Conservation (phyloP, 306 rosid genomes). For the Delonix regia region DNA sequence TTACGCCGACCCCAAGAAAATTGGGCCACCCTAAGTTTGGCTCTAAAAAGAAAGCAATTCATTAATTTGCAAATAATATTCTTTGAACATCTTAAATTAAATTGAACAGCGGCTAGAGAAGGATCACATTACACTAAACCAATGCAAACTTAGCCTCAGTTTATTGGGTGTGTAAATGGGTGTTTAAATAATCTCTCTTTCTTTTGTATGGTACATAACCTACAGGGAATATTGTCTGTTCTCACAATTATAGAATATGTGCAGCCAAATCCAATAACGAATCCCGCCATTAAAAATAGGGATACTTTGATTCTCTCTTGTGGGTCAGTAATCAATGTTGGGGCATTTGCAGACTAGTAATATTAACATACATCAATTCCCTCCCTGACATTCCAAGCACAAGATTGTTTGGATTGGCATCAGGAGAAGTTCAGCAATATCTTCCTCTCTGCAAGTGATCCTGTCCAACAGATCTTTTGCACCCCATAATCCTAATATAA, state of each 20-base stretch:
- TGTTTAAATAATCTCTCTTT: not conserved
- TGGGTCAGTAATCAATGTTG: slow-evolving; percentile 27
- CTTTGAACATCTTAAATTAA: not conserved
- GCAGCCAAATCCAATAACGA: slow-evolving; percentile 40
- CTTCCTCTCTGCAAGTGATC: slow-evolving; percentile 24
- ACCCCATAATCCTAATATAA: slow-evolving; percentile 17
- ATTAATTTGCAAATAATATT: not conserved
- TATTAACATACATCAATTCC: slow-evolving; percentile 26
- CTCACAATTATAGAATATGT: slow-evolving; percentile 21
- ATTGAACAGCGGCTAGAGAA: not conserved
- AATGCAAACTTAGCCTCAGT: not conserved
- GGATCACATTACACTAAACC: not conserved
- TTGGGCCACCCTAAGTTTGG: not conserved
- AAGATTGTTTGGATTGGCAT: slow-evolving; percentile 19
- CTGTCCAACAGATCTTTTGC: slow-evolving; percentile 21
- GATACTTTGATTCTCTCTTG: slow-evolving; percentile 34
- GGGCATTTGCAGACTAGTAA: slow-evolving; percentile 25
- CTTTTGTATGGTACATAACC: not conserved
- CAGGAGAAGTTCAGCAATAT: slow-evolving; percentile 2
- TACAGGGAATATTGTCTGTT: not conserved
- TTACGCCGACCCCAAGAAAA: not conserved
- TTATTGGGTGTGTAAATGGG: not conserved
- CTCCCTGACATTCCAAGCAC: slow-evolving; percentile 29
- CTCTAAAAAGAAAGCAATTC: not conserved
- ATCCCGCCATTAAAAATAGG: slow-evolving; percentile 53